Conservation (phyloP, 2,329 filamentous ascomycete genomes). For the Chrysoporthe cubensis region DNA sequence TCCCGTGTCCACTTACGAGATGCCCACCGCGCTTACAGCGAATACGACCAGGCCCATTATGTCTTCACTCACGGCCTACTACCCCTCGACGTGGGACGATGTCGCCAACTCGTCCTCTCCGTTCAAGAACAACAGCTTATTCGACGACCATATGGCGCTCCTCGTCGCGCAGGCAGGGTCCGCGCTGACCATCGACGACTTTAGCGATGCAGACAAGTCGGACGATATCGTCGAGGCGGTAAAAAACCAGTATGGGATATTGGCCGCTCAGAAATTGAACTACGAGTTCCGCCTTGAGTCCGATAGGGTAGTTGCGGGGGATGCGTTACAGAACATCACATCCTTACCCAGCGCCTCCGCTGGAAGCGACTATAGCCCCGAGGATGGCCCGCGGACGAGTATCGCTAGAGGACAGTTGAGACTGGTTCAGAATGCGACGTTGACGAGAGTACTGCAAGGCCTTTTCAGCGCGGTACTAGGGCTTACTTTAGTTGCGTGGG, state of each 20-base stretch:
- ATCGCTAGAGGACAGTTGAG: not conserved
- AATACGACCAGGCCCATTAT: not conserved
- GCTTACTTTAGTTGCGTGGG: not conserved
- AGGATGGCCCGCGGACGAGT: not conserved
- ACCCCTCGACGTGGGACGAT: not conserved
- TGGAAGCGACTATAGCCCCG: not conserved
- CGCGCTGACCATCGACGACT: not conserved
- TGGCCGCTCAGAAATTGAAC: not conserved
- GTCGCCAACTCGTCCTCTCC: not conserved
- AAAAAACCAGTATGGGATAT: not conserved
- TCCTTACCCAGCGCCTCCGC: not conserved
- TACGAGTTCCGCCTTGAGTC: not conserved
- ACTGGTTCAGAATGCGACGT: not conserved
- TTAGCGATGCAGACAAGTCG: not conserved
- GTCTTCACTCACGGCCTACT: not conserved
- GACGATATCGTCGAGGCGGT: not conserved
- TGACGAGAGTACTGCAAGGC: not conserved
- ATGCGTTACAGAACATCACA: not conserved
- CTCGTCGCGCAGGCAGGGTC: not conserved
- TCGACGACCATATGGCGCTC: not conserved
- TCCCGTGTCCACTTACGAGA: not conserved
- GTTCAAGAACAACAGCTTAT: not conserved
- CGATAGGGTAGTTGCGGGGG: not conserved
- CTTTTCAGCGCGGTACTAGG: not conserved
- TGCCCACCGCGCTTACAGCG: not conserved